Evolutionary conservation across 352 stramenopile species (phyloP).

Genomic region (Thalassiosira oceanica): DNA sequence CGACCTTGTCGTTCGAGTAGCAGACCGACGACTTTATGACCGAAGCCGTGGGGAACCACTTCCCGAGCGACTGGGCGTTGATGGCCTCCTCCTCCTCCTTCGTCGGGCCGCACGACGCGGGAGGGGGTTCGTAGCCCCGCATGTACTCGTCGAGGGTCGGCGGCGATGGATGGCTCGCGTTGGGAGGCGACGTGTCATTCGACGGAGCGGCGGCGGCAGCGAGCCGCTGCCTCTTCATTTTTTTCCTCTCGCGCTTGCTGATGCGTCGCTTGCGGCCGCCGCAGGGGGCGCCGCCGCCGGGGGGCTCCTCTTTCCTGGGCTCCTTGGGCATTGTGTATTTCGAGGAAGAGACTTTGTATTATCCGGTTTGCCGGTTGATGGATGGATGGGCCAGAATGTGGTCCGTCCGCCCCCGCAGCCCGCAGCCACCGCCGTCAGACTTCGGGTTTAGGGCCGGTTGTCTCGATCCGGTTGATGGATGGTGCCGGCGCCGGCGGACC

Average conservation of each 20-base stretch:
- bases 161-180: neutral
- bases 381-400: no score
- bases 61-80: constrained; percentile 58
- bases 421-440: no score
- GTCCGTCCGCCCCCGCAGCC: no score
- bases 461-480: no score
- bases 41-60: constrained; percentile 78
- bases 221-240: constrained; percentile 21
- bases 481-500: no score
- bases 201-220: neutral
- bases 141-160: constrained; percentile 28
- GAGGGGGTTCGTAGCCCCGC: constrained; percentile 1
- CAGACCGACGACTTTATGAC: constrained; percentile 63
- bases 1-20: constrained; percentile 66
- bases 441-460: no score
- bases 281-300: neutral
- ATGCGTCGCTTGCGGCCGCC: constrained; percentile 24
- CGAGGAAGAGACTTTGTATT: no score
- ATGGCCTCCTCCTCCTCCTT: constrained; percentile 1
- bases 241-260: constrained; percentile 28
- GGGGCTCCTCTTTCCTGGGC: no score
- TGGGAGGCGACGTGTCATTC: neutral
- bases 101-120: neutral
- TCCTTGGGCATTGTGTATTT: no score
- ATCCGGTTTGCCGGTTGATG: no score